Evolutionary conservation across 331 rosid species (phyloP).

Genomic region (Stylosanthes scabra): DNA sequence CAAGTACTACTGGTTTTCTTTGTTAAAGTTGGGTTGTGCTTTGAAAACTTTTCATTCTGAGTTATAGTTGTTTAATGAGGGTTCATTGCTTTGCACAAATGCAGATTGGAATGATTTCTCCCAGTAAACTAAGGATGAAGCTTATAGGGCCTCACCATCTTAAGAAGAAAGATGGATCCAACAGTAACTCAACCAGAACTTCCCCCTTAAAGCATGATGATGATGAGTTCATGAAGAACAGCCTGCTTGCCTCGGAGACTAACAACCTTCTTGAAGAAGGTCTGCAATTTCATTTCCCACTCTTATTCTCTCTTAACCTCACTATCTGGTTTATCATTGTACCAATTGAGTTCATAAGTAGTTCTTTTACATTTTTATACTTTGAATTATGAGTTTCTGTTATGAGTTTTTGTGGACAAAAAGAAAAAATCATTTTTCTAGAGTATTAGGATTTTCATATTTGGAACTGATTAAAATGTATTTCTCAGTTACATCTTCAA

Average conservation of each 20-base stretch:
- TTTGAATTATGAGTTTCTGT: not conserved
- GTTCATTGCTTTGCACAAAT: slow-evolving; percentile 6
- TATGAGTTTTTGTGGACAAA: not conserved
- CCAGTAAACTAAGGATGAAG: slow-evolving; percentile 94
- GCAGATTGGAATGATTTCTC: slow-evolving; percentile 94
- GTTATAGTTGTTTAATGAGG: slow-evolving; percentile 22
- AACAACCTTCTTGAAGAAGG: slow-evolving; percentile 80
- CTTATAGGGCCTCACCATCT: slow-evolving; percentile 75
- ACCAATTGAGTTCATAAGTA: not conserved
- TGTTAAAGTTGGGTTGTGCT: slow-evolving; percentile 25
- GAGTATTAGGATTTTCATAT: not conserved
- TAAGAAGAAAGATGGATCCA: slow-evolving; percentile 86
- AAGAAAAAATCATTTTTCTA: not conserved
- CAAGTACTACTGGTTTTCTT: slow-evolving; percentile 19
- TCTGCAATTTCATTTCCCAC: slow-evolving; percentile 33
- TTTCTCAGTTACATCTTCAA: slow-evolving; percentile 65
- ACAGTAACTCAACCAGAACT: slow-evolving; percentile 86
- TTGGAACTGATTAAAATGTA: slow-evolving; percentile 34
- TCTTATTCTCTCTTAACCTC: not conserved
- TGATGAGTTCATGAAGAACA: slow-evolving; percentile 65
- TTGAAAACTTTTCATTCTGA: slow-evolving; percentile 22
- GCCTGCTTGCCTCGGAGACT: slow-evolving; percentile 60
- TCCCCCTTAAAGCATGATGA: slow-evolving; percentile 85
- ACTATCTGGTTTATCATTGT: too few species aligned
- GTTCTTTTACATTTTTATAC: not conserved